Base-by-base conservation (phyloP, 2,329 filamentous ascomycete species). In the Colletotrichum viniferum region DNA sequence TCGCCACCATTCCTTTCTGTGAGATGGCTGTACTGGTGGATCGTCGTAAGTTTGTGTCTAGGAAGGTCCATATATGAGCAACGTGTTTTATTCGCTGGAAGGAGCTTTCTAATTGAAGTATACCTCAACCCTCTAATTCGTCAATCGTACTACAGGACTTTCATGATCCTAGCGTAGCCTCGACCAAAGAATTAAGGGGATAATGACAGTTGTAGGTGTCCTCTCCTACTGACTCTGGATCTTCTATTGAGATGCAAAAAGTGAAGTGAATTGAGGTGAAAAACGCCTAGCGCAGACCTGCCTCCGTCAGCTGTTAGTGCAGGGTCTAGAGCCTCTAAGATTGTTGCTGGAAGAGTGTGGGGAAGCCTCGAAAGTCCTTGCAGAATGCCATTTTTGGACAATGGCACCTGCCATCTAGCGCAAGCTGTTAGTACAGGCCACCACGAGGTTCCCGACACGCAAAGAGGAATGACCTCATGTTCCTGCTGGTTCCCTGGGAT, bases 401-500 rank as follows among this genome's bases (percentile, higher is more conserved):
- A 18, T 24, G 34, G 16, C 48, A 71, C 61, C 72, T 48, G 16
- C 30, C 18, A 5, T 36, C 12, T 48, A 58, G 61, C 21, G 52
- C 26, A 3, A 14, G 52, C 24, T 58, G 63, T 68, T 75, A 75
- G 63, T 30, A 63, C 56, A 26, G 12, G 14, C 30, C 14, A 18
- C 12, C n/a, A 55, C 24, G 52, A 55, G 61, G 63, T 58, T 58
- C 28, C 63, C 62, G 28, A n/a, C 64, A 62, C 55, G 36, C 69
- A 56, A 65, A 61, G 56, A 64, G 32, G 58, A 21, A 69, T 70
- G 72, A 72, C 73, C 75, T 75, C 72, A 75, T 77, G 48, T 61
- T 72, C 66, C 52, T 63, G 66, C 32, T 71, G 26, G 38, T 34
- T 26, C 60, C 60, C 43, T 16, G 5, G 24, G 58, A 64, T 58